Base-by-base conservation (phyloP, 257 asterid species). In the Anisodus tanguticus region DNA sequence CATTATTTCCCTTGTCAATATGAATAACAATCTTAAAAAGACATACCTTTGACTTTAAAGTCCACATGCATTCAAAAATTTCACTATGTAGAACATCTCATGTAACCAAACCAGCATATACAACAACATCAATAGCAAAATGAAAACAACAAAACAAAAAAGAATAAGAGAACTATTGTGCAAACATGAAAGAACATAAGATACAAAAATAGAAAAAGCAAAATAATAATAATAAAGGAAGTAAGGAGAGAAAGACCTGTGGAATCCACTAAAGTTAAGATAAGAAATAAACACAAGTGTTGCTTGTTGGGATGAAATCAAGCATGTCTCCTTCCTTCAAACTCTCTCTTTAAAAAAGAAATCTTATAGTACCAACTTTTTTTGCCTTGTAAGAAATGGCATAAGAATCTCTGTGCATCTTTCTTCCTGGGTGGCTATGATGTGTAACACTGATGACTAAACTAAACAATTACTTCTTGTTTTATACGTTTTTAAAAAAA, bases 221-320 rank as follows among this genome's bases (percentile, higher is more conserved):
- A 77, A 49, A 41, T 22, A 58, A 59, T 63, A 81, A 62, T 35
- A 35, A 58, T 55, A 60, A 84, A 71, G 77, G 54, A 26, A 57
- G 82, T 41, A 17, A 70, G 83, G 85, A 81, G 90, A 86, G 83
- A 87, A 84, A 51, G 87, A 94, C 98, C 98, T 95, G 88, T 84
- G 90, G 91, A 95, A 93, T 90, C 93, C 90, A 94, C 80, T 91
- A 90, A 86, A 84, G 88, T 85, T 80, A 85, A 89, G 87, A 93
- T 92, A 91, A 89, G 91, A 97, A 92, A 90, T 79, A 89, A 89
- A 88, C 91, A 89, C 90, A 89, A 81, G 85, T 68, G 57, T 5
- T 82, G 68, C 85, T 89, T 94, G 98, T 91, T 90, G 97, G 97
- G 95, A 90, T 87, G 94, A 95, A 92, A 90, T 91, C 92, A 94